phyloP scores from a whole-genome alignment of 106 monocot genomes.

The Vanilla planifolia region DNA sequence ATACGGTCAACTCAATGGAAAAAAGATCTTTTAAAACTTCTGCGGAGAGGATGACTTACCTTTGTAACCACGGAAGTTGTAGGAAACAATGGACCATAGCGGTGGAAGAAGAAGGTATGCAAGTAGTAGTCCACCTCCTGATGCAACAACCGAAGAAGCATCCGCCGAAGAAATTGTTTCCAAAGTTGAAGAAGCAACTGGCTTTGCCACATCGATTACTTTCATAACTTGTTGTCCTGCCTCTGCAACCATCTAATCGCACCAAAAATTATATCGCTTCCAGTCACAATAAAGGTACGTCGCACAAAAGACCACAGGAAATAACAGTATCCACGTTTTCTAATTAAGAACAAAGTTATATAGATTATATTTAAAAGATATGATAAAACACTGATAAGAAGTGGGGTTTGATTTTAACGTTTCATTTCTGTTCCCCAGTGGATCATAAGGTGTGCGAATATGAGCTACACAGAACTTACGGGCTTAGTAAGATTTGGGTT shows the following conservation, averaged over 20 bases:
- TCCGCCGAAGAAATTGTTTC: constrained; percentile 69
- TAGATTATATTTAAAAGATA: too few species aligned
- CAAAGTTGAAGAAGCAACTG: constrained; percentile 71
- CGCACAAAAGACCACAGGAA: too few species aligned
- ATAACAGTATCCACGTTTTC: too few species aligned
- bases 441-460: too few species aligned
- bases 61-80: constrained; percentile 83
- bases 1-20: background rate
- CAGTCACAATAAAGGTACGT: background rate
- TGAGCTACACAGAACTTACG: too few species aligned
- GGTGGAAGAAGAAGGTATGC: constrained; percentile 76
- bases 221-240: constrained; percentile 55
- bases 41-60: constrained; percentile 39
- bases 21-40: too few species aligned
- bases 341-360: too few species aligned
- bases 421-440: too few species aligned
- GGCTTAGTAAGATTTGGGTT: too few species aligned
- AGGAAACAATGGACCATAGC: constrained; percentile 66
- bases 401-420: too few species aligned
- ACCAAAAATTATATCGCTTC: constrained; percentile 13
- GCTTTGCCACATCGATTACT: constrained; percentile 74
- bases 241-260: constrained; percentile 52
- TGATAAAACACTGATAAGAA: too few species aligned
- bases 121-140: constrained; percentile 59
- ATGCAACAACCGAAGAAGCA: constrained; percentile 45